Conservation (phyloP, 495 filamentous ascomycete genomes). For the Xeromyces bisporus region DNA sequence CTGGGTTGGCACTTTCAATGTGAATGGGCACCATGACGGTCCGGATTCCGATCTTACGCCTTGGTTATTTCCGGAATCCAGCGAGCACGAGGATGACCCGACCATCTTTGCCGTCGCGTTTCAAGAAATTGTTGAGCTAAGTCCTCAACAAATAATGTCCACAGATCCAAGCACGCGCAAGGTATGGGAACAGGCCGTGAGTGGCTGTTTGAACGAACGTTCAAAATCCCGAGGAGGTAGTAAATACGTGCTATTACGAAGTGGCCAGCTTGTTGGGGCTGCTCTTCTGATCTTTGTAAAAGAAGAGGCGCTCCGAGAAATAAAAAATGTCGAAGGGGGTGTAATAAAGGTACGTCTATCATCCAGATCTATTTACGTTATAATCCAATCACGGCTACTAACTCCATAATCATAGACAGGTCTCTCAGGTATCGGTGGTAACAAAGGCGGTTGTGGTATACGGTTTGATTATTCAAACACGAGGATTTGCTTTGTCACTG, state of each 20-base stretch:
- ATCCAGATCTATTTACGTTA: not conserved
- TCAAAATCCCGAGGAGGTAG: conserved; percentile 43
- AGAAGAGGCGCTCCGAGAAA: conserved; percentile 50
- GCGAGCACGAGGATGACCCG: conserved; percentile 15
- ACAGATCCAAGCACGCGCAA: conserved; percentile 78
- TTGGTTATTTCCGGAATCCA: conserved; percentile 60
- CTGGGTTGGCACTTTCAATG: conserved; percentile 83
- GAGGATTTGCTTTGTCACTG: conserved; percentile 86
- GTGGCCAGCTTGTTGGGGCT: conserved; percentile 88
- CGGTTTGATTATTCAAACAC: conserved; percentile 91
- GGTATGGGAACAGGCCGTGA: conserved; percentile 71
- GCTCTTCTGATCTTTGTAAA: conserved; percentile 83
- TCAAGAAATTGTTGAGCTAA: conserved; percentile 93
- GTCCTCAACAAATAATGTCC: conserved; percentile 97
- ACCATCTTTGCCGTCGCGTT: conserved; percentile 73
- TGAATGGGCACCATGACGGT: conserved; percentile 70
- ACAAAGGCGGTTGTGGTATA: conserved; percentile 96
- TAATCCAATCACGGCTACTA: conserved; percentile 1
- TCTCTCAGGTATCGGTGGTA: conserved; percentile 91
- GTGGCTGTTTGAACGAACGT: conserved; percentile 53
- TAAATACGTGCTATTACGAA: conserved; percentile 75
- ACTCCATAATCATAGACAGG: conserved; percentile 52
- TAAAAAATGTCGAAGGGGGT: conserved; percentile 92
- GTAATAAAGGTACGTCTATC: conserved; percentile 72
- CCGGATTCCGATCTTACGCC: conserved; percentile 61